Evolutionary conservation across 768 basidiomycete genomes (phyloP).

Genomic region (Mycena galericulata): DNA sequence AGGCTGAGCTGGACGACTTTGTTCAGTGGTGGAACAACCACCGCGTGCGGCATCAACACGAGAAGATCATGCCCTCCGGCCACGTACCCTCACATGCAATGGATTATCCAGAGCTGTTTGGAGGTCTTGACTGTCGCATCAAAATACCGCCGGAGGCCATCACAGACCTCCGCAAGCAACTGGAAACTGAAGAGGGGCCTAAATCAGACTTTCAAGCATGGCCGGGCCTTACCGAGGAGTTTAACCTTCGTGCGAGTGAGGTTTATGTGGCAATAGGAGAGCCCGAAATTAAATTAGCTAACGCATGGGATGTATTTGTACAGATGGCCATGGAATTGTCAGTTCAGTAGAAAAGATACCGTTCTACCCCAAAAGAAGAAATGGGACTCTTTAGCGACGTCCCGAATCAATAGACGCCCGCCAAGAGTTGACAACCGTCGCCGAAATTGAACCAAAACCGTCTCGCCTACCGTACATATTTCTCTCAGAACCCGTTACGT

Average conservation of each 20-base stretch:
- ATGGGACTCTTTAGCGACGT: no score
- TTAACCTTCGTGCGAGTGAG: slow-evolving; percentile 1
- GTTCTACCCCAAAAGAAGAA: no score
- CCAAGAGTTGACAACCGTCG: no score
- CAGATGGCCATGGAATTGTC: slow-evolving; percentile 3
- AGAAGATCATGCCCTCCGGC: slow-evolving; percentile 38
- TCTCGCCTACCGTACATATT: background rate
- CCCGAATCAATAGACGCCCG: no score
- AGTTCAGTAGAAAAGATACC: no score
- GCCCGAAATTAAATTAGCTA: background rate
- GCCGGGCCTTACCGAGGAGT: slow-evolving; percentile 18
- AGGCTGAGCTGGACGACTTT: slow-evolving; percentile 34
- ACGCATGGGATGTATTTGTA: slow-evolving; percentile 19
- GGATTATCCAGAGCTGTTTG: slow-evolving; percentile 18
- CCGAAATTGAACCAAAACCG: no score
- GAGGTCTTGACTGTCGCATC: slow-evolving; percentile 29
- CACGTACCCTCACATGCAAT: slow-evolving; percentile 26
- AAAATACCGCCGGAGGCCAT: slow-evolving; percentile 24
- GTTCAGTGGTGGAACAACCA: slow-evolving; percentile 39
- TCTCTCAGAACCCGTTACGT: no score
- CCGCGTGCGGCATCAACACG: slow-evolving; percentile 31
- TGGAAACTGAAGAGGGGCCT: slow-evolving; percentile 18
- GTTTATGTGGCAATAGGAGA: slow-evolving; percentile 9
- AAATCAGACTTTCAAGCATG: background rate
- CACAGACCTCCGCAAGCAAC: slow-evolving; percentile 5